A percentile compares a stretch with the other conserved stretches of the same genome.
Conservation (phyloP, 495 filamentous ascomycete species). For the Collariella sp. region DNA sequence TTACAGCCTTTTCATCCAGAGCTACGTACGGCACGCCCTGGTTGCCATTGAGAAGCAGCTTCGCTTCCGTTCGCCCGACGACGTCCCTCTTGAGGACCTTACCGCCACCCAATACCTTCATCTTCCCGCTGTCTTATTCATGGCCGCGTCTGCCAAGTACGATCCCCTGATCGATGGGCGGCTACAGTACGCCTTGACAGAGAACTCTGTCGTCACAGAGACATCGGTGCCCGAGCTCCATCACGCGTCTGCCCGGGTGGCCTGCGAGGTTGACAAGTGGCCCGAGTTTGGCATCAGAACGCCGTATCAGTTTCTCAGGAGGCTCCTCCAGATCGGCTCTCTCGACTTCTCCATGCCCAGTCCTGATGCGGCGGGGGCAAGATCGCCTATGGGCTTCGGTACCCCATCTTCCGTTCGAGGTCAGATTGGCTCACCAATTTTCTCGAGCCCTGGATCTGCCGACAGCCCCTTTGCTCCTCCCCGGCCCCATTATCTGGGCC, state of each 20-base stretch:
- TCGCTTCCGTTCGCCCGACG: constrained; percentile 17
- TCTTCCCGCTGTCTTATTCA: constrained; percentile 22
- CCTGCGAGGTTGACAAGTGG: constrained; percentile 25
- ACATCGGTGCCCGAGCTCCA: constrained; percentile 21
- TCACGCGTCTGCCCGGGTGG: constrained; percentile 21
- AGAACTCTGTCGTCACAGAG: constrained; percentile 24
- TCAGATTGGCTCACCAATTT: not conserved
- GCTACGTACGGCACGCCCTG: constrained; percentile 27
- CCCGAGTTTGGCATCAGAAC: constrained; percentile 21
- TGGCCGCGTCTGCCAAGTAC: constrained; percentile 26
- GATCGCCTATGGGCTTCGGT: not conserved
- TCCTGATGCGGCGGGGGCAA: not conserved
- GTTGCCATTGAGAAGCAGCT: constrained; percentile 26
- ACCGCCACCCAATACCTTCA: constrained; percentile 24
- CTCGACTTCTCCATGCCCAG: constrained; percentile 21
- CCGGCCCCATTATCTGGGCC: not conserved
- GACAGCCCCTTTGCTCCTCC: not conserved
- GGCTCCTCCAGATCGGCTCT: constrained; percentile 25
- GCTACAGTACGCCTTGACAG: constrained; percentile 23
- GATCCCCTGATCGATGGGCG: constrained; percentile 24
- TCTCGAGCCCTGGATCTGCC: not conserved
- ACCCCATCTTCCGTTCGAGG: not conserved
- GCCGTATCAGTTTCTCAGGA: constrained; percentile 25
- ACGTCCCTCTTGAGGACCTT: constrained; percentile 21
- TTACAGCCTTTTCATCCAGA: constrained; percentile 32